Percentiles rank a stretch among this genome's conserved stretches.
Conservation (phyloP, 345 rosid genomes). For the Hypericum perforatum region DNA sequence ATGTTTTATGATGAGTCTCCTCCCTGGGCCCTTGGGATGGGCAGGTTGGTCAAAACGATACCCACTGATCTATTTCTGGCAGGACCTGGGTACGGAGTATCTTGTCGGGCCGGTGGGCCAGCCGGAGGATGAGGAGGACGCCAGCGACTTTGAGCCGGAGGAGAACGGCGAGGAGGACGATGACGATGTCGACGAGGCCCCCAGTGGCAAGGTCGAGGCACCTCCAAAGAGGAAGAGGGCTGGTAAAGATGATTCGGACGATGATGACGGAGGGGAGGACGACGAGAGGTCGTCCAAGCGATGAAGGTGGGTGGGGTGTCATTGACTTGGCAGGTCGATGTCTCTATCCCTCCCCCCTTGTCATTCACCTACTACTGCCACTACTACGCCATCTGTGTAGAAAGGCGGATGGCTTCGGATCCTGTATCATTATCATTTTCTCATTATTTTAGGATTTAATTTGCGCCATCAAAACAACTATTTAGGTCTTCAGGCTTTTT, state of each 20-base stretch:
- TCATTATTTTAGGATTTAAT: too few species aligned
- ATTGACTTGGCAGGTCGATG: not conserved
- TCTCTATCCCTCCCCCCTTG: too few species aligned
- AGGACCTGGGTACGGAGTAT: constrained; percentile 75
- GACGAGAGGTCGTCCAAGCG: constrained; percentile 1
- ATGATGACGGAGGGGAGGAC: constrained; percentile 4
- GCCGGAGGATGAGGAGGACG: constrained; percentile 87
- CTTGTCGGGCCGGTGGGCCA: constrained; percentile 67
- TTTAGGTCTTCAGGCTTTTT: too few species aligned
- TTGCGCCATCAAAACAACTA: too few species aligned
- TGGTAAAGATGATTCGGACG: constrained; percentile 1
- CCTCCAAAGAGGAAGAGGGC: constrained; percentile 2
- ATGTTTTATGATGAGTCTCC: too few species aligned
- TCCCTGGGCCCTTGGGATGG: too few species aligned
- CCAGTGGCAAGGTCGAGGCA: not conserved
- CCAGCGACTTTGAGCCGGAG: constrained; percentile 76
- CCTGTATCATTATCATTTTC: too few species aligned
- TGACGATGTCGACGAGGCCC: constrained; percentile 8
- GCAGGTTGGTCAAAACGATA: not conserved
- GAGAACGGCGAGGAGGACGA: constrained; percentile 58
- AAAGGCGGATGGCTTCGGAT: too few species aligned
- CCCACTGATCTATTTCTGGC: constrained; percentile 19
- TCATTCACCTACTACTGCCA: too few species aligned
- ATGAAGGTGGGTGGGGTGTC: not conserved
- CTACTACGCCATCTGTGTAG: too few species aligned